Base-by-base conservation (phyloP, 352 stramenopile genomes). In the Hyaloperonospora brassicae region DNA sequence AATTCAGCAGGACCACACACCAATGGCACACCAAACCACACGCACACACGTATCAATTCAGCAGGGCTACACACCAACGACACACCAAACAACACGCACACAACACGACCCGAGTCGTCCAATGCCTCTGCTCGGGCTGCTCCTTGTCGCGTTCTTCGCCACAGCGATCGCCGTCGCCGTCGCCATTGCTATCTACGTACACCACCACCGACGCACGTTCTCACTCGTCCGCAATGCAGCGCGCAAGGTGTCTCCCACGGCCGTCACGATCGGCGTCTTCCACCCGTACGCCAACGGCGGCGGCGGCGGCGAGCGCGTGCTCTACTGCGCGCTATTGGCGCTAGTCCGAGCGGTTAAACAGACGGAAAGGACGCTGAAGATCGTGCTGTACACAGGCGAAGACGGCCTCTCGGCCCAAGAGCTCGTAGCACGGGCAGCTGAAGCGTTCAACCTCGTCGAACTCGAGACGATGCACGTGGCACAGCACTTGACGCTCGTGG, bases 251-350 rank as follows among this genome's bases (percentile, higher is more conserved):
- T 8, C 35, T 8, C 49, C 34, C 5, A 48, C 44, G 34, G 48
- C 64, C 36, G 49, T 71, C 21, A 87, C 70, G 1, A 68, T 98
- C 50, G 92, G 77, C 34, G 89, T 98, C 57, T 98, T 98, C 71
- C 95, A 98, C 66, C 95, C 92, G 31, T 95, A 97, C 67, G 95
- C 93, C 36, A 92, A 97, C 52, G 84, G 81, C 34, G 96, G 97
- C 31, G 97, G 97, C 22, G 97, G 97, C 38, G 97, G 97, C 34
- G 97, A 99, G 68, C 91, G 97, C 47, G 97, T 99, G 17, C 79
- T 99, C 25, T 99, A 97, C 89, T 97, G 95, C 57, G 89, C 88
- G 11, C 75, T 99, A 41, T 60, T 95, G 55, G 84, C 85, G 49
- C 72, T 99, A 22, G 63, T 74, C 17, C 55, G 61, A 46, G 61